Base-by-base conservation (phyloP, 1,284 basidiomycete genomes). In the Ustilago sp. region DNA sequence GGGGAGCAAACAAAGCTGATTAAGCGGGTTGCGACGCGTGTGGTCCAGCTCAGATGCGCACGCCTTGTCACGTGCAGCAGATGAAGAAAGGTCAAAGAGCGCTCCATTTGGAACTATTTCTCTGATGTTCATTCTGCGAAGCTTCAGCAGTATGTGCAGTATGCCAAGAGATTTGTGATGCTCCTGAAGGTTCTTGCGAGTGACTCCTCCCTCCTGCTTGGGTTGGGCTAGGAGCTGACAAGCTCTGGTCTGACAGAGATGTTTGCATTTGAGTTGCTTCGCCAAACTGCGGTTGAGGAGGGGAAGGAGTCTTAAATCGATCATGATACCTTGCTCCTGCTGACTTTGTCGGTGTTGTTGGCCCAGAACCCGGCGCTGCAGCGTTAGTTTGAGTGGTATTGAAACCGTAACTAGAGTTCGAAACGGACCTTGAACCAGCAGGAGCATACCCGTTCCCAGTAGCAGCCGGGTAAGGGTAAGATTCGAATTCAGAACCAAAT, bases 131-230 rank as follows among this genome's bases (percentile, higher is more conserved):
- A 28, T 15, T 13, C 4, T 59, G 5, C n/a, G 61, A 63, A 4
- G 58, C 61, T 11, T 66, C 54, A 4, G 66, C 70, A 15, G 74
- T 45, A 45, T 45, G 43, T 45, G 43, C 74, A 4, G 74, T 76
- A 36, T 79, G 77, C 73, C 74, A 79, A 1, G 73, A 67, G 15
- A 62, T 52, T 11, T 51, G 52, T 23, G 73, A 76, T 5, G 62
- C 63, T 11, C 55, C 66, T 0, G 73, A 75, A n/a, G 39, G 54
- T 55, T 79, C 73, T 35, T 75, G 66, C 12, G 54, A 61, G 32
- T 73, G 69, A 1, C 73, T 19, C n/a, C 19, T 45, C 8, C 43
- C 67, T n/a, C 58, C 63, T 19, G 51, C 59, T 2, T 15, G 35
- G 1, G 47, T n/a, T 17, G 11, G 43, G n/a, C 43, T 45, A 28